phyloP scores from a whole-genome alignment of 2,329 filamentous ascomycete genomes.

The Talaromyces sp. region DNA sequence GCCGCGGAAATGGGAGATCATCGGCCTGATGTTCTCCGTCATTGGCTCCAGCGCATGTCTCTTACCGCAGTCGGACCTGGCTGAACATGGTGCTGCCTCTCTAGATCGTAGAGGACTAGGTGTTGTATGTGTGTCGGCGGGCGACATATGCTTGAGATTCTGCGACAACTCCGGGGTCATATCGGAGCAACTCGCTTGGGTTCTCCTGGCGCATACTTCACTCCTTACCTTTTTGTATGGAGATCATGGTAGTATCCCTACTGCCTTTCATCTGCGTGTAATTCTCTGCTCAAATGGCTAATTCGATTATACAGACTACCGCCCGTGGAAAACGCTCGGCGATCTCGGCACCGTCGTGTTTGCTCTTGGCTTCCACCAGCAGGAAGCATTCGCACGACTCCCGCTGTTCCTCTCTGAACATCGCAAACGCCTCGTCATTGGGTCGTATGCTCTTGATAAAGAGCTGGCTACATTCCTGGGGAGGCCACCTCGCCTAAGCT shows the following conservation, averaged over 20 bases:
- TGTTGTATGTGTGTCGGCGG: slow-evolving; percentile 16
- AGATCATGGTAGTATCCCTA: slow-evolving; percentile 11
- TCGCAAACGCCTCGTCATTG: slow-evolving; percentile 22
- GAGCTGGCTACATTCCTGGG: slow-evolving; percentile 24
- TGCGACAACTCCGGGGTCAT: slow-evolving; percentile 20
- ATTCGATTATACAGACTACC: slow-evolving; percentile 15
- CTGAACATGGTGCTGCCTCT: slow-evolving; percentile 5
- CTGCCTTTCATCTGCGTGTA: too few relatives aligned
- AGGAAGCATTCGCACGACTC: slow-evolving; percentile 5
- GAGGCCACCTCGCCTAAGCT: slow-evolving; percentile 23
- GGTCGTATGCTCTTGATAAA: slow-evolving; percentile 24
- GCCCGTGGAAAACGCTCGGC: slow-evolving; percentile 13
- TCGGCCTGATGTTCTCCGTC: slow-evolving; percentile 19
- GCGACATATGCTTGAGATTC: slow-evolving; percentile 26
- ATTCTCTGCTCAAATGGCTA: background rate
- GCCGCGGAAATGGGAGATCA: slow-evolving; percentile 20
- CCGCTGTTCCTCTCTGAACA: slow-evolving; percentile 25
- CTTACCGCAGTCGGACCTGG: slow-evolving; percentile 11
- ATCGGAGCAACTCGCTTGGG: slow-evolving; percentile 25
- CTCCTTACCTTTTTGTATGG: slow-evolving; percentile 22
- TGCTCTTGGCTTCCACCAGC: slow-evolving; percentile 11
- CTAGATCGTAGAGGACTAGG: slow-evolving; percentile 12
- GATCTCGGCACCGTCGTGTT: slow-evolving; percentile 15
- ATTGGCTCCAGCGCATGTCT: slow-evolving; percentile 15
- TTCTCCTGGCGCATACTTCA: slow-evolving; percentile 19